Percentiles rank a stretch among this genome's conserved stretches.
These are phyloP conservation scores for Coemansia sp. DNA, from an alignment of 192 early-diverging fungal genomes.

Conservation along the genomic window DNA sequence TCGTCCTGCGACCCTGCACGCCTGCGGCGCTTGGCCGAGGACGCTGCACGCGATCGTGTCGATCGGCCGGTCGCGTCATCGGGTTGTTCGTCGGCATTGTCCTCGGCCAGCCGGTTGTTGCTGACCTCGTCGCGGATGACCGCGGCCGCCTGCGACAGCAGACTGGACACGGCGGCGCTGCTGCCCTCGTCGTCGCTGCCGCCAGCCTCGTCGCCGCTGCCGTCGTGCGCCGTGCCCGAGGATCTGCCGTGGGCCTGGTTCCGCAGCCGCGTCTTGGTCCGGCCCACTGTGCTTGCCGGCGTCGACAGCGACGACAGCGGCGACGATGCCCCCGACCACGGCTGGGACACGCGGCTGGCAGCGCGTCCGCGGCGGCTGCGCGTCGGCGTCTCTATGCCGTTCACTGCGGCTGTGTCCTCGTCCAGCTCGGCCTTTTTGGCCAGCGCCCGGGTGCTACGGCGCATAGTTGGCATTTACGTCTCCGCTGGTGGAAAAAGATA, in stretches of 20 bases:
- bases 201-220: background rate
- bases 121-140: conserved; percentile 10
- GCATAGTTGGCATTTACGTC: conserved; percentile 29
- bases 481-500: conserved; percentile 84
- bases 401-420: too few relatives aligned
- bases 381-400: conserved; percentile 6
- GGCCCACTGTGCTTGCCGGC: conserved; percentile 13
- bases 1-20: conserved; percentile 4
- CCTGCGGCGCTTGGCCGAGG: conserved; percentile 4
- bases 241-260: conserved; percentile 1
- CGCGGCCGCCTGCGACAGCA: conserved; percentile 17
- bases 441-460: conserved; percentile 20
- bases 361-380: conserved; percentile 1
- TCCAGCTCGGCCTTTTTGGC: conserved; percentile 9
- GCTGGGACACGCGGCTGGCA: background rate
- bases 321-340: conserved; percentile 28
- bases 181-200: background rate
- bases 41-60: conserved; percentile 13
- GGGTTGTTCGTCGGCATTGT: conserved; percentile 6
- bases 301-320: conserved; percentile 41
- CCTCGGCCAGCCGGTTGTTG: background rate
- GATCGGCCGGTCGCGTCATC: conserved; percentile 5
- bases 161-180: conserved; percentile 1
- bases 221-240: conserved; percentile 2
- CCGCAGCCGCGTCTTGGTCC: background rate